A percentile compares a stretch with the other conserved stretches of the same genome.
Conservation (phyloP, 805 yeast genomes). For the Zygosaccharomyces kombuchaensis region DNA sequence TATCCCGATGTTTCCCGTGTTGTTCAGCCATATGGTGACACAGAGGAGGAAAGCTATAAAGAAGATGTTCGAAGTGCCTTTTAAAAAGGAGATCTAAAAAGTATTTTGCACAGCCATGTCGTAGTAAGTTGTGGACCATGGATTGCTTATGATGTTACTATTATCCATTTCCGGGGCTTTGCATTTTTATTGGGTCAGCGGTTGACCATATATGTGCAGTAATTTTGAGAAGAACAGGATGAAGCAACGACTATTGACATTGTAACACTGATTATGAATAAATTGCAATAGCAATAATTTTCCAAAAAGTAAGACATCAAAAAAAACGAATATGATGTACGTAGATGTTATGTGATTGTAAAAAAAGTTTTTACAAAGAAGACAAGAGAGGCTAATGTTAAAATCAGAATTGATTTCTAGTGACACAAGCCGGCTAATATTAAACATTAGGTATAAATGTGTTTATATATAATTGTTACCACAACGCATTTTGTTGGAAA, state of each 20-base stretch:
- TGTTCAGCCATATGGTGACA: constrained; percentile 82
- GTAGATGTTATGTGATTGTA: background rate
- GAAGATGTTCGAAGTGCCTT: constrained; percentile 22
- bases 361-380: background rate
- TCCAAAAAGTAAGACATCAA: background rate
- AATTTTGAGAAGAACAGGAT: background rate
- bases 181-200: background rate
- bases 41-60: constrained; percentile 79
- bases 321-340: background rate
- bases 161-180: background rate
- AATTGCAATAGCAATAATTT: background rate
- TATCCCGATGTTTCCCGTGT: constrained; percentile 79
- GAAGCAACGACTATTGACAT: background rate
- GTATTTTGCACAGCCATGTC: background rate
- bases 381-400: background rate
- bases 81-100: constrained; percentile 3
- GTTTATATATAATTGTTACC: background rate
- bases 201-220: background rate
- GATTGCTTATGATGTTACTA: background rate
- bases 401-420: background rate
- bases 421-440: background rate
- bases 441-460: background rate
- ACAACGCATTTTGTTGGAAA: background rate
- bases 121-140: background rate
- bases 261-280: background rate